A percentile compares a stretch with the other conserved stretches of the same genome.
Conservation (phyloP, 495 filamentous ascomycete species). For the Penicillium parvum region DNA sequence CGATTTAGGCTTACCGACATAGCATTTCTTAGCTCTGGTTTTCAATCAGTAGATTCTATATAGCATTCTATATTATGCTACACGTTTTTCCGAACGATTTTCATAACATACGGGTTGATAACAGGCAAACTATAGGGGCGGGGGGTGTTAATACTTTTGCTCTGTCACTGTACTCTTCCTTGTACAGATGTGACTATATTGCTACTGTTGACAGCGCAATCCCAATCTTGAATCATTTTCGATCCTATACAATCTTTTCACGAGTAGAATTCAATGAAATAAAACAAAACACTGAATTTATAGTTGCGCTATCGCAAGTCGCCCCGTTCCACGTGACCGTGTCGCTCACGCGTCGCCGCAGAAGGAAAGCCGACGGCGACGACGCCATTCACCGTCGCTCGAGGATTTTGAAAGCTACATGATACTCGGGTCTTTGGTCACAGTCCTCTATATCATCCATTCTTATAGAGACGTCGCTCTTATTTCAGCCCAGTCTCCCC, state of each 20-base stretch:
- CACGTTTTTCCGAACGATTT: too few relatives aligned
- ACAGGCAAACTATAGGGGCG: too few relatives aligned
- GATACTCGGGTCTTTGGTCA: conserved; percentile 5
- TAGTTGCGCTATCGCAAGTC: conserved; percentile 5
- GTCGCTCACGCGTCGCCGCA: conserved; percentile 35
- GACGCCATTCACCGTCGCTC: conserved; percentile 9
- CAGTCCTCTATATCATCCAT: too few relatives aligned
- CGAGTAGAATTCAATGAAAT: too few relatives aligned
- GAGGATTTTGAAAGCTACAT: conserved; percentile 1
- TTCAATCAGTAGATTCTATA: too few relatives aligned
- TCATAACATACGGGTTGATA: too few relatives aligned
- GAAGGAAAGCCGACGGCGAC: conserved; percentile 15
- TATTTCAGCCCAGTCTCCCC: background rate
- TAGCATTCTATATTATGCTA: too few relatives aligned
- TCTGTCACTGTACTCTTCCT: background rate
- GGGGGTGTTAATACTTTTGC: too few relatives aligned
- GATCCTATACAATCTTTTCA: background rate
- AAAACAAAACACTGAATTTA: background rate
- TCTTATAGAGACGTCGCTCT: too few relatives aligned
- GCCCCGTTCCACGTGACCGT: conserved; percentile 33
- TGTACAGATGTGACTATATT: background rate
- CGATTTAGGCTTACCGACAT: too few relatives aligned
- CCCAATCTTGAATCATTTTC: background rate
- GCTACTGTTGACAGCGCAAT: conserved; percentile 1
- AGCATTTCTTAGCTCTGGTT: too few relatives aligned